Conservation (phyloP, 768 basidiomycete species). For the Lyophyllum shimeji region DNA sequence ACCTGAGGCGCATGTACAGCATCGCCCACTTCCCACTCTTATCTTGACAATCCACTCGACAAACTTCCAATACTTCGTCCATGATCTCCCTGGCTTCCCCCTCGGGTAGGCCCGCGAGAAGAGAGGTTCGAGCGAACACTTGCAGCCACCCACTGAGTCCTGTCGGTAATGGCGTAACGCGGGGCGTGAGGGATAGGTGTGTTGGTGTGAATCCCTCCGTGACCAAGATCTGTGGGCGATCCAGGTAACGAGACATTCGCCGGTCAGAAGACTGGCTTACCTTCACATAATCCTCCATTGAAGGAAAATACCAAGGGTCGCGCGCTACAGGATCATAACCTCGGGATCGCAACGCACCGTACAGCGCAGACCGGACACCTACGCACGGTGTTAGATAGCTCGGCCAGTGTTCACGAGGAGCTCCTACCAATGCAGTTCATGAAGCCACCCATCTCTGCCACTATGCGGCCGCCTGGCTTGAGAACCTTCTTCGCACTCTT, state of each 20-base stretch:
- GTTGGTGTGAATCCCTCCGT: constrained; percentile 55
- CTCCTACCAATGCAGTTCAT: constrained; percentile 64
- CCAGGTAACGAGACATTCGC: neutral
- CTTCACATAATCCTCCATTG: constrained; percentile 60
- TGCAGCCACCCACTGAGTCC: constrained; percentile 65
- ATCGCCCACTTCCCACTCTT: constrained; percentile 62
- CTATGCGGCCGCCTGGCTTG: constrained; percentile 70
- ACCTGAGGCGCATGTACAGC: constrained; percentile 73
- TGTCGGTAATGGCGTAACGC: constrained; percentile 51
- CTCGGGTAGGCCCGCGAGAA: constrained; percentile 53
- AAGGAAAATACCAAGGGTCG: constrained; percentile 90
- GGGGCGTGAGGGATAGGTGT: constrained; percentile 54
- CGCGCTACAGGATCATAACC: constrained; percentile 57
- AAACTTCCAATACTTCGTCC: constrained; percentile 57
- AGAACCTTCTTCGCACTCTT: constrained; percentile 57
- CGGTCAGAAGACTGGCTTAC: constrained; percentile 30
- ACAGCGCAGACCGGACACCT: constrained; percentile 63
- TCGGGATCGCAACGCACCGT: constrained; percentile 47
- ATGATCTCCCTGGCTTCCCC: constrained; percentile 60
- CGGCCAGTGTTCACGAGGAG: neutral
- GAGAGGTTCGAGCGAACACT: constrained; percentile 62
- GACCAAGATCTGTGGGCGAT: constrained; percentile 46
- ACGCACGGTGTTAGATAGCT: constrained; percentile 8
- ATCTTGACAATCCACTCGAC: constrained; percentile 57
- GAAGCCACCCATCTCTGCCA: constrained; percentile 77